phyloP scores from a whole-genome alignment of 139 green algal species.

The Micractinium sp. region DNA sequence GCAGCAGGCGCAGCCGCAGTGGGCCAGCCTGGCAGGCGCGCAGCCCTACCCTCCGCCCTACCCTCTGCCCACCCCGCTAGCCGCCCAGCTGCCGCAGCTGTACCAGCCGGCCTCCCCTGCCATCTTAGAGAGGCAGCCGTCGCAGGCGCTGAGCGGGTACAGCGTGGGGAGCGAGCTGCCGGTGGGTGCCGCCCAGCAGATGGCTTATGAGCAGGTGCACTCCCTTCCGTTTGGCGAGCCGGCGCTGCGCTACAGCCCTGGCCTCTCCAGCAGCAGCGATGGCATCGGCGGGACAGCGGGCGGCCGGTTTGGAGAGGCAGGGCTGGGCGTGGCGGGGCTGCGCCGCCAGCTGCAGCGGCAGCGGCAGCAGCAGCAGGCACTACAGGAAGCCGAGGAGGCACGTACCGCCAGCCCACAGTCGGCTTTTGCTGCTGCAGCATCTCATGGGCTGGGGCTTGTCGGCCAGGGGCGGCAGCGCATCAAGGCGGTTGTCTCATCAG shows the following conservation, averaged over 20 bases:
- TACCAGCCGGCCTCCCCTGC: neutral
- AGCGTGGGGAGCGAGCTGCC: neutral
- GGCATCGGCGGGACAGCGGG: neutral
- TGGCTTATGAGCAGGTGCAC: no score
- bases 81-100: neutral
- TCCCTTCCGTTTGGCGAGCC: neutral
- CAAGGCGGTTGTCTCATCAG: conserved; percentile 5
- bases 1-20: neutral
- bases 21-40: neutral
- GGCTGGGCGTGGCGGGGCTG: neutral
- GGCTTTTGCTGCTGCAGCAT: neutral
- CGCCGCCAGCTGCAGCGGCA: neutral
- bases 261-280: neutral
- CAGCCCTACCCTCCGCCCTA: neutral
- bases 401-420: neutral
- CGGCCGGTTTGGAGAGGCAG: no score
- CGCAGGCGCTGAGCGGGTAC: neutral
- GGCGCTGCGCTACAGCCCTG: conserved; percentile 3
- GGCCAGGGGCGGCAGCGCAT: neutral
- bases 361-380: neutral
- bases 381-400: neutral
- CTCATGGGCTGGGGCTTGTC: no score
- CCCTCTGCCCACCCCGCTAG: neutral
- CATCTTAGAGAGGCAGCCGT: neutral
- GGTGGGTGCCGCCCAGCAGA: neutral